Conservation (phyloP, 345 rosid species). For the Gossypium stocksii region DNA sequence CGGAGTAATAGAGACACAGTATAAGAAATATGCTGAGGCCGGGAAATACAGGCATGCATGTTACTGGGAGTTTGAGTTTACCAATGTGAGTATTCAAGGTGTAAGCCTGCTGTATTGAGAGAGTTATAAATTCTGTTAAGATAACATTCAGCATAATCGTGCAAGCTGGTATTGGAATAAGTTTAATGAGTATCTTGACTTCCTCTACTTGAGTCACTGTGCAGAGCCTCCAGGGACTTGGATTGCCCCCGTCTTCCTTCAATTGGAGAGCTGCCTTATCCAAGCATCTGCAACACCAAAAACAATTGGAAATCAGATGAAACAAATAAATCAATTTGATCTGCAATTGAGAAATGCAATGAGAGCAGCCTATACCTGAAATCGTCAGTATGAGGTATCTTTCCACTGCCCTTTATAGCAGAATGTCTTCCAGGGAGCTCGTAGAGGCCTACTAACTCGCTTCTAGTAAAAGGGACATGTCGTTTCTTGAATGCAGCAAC, state of each 20-base stretch:
- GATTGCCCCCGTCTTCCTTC: conserved; percentile 64
- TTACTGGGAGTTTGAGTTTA: conserved; percentile 70
- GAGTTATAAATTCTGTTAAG: conserved; percentile 76
- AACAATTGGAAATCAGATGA: background rate
- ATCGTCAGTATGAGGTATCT: conserved; percentile 61
- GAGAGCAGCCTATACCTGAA: conserved; percentile 45
- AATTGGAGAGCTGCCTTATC: conserved; percentile 85
- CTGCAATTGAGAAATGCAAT: background rate
- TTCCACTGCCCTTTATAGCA: conserved; percentile 74
- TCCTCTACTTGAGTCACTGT: conserved; percentile 93
- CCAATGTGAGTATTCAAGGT: conserved; percentile 73
- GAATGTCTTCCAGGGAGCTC: conserved; percentile 75
- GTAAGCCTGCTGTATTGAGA: conserved; percentile 85
- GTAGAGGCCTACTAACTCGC: conserved; percentile 68
- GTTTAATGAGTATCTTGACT: conserved; percentile 73
- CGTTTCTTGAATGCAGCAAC: conserved; percentile 72
- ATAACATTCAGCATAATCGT: conserved; percentile 60
- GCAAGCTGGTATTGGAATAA: conserved; percentile 75
- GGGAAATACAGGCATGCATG: conserved; percentile 92
- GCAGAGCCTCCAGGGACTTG: conserved; percentile 85
- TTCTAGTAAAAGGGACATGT: conserved; percentile 51
- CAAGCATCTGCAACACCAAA: conserved; percentile 46
- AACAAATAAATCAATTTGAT: background rate
- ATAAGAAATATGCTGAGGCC: conserved; percentile 80
- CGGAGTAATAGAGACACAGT: conserved; percentile 62